Conservation (phyloP, 257 asterid genomes). For the Ilex asprella region DNA sequence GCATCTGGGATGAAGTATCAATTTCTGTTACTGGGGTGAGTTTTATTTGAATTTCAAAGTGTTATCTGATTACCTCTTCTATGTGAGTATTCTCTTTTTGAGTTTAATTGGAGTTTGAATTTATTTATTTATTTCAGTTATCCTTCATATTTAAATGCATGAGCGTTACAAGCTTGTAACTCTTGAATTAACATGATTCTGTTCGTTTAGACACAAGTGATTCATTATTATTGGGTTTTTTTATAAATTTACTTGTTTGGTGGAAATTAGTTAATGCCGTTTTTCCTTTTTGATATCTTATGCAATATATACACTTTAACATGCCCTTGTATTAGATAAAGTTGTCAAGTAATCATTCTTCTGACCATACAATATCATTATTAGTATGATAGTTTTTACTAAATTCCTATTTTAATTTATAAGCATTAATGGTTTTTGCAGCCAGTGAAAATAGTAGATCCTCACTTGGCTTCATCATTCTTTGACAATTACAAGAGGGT, state of each 20-base stretch:
- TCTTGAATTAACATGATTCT: too few relatives aligned
- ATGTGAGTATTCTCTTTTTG: conserved; percentile 1
- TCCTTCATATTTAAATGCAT: neutral
- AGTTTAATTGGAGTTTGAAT: conserved; percentile 1
- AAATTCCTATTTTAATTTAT: conserved; percentile 15
- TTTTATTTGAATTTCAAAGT: conserved; percentile 9
- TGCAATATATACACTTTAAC: too few relatives aligned
- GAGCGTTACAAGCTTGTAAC: too few relatives aligned
- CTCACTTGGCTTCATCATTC: conserved; percentile 87
- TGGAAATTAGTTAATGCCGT: too few relatives aligned
- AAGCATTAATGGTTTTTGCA: conserved; percentile 36
- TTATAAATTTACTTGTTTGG: too few relatives aligned
- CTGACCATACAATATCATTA: neutral
- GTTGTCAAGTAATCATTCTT: too few relatives aligned
- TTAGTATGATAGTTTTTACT: conserved; percentile 10
- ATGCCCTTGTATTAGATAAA: too few relatives aligned
- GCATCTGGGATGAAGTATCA: conserved; percentile 98
- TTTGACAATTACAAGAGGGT: conserved; percentile 57
- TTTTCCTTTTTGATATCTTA: too few relatives aligned
- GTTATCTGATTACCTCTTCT: conserved; percentile 9
- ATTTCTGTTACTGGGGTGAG: conserved; percentile 88
- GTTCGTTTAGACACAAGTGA: too few relatives aligned
- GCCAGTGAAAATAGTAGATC: conserved; percentile 95
- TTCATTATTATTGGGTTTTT: too few relatives aligned
- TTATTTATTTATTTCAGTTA: neutral